phyloP scores from a whole-genome alignment of 176 grass and related monocot genomes.

The Phragmites australis region DNA sequence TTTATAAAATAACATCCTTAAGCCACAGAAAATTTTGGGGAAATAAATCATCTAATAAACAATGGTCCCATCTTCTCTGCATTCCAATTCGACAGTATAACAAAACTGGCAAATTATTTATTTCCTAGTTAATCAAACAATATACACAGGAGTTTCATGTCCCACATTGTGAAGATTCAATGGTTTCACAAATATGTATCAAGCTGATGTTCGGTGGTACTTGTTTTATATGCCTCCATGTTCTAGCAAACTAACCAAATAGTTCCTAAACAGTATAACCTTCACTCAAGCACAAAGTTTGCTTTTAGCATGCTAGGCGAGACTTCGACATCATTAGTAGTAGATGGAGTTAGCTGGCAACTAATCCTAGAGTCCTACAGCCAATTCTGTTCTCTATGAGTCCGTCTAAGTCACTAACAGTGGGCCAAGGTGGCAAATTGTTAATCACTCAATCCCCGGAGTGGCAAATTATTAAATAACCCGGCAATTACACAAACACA shows the following conservation, averaged over 20 bases:
- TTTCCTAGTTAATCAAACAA: slow-evolving; percentile 3
- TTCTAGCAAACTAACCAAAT: slow-evolving; percentile 9
- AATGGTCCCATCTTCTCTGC: not conserved
- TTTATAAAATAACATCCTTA: not conserved
- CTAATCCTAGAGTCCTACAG: no score
- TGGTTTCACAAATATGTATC: not conserved
- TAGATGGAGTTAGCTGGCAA: not conserved
- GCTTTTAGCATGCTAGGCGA: not conserved
- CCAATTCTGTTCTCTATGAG: no score
- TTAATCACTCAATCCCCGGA: no score
- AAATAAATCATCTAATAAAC: not conserved
- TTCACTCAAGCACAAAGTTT: not conserved
- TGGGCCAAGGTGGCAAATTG: no score
- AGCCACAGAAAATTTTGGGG: not conserved
- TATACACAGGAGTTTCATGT: not conserved
- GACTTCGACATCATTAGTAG: not conserved
- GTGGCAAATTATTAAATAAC: no score
- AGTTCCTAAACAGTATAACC: not conserved
- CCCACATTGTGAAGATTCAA: not conserved
- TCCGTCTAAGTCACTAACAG: no score
- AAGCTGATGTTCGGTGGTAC: slow-evolving; percentile 6
- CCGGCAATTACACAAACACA: slow-evolving; percentile 31
- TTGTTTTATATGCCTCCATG: slow-evolving; percentile 14
- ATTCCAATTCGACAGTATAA: not conserved
- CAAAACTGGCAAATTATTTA: not conserved